A percentile compares a stretch with the other conserved stretches of the same genome.
phyloP scores from a whole-genome alignment of 768 basidiomycete genomes.

The Lentinula sp. region DNA sequence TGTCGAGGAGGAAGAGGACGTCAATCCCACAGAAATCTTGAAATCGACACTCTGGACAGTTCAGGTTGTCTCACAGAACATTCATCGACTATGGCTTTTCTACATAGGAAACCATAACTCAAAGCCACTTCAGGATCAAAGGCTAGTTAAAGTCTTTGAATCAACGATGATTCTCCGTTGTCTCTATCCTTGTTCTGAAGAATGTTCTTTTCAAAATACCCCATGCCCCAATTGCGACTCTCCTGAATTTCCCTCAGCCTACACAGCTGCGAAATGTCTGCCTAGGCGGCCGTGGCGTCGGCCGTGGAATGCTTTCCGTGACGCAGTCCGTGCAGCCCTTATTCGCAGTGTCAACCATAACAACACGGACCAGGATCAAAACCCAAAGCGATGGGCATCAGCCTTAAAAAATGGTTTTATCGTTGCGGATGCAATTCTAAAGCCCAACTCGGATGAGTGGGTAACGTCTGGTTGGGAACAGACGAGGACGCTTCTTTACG shows the following conservation, averaged over 20 bases:
- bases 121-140: background rate
- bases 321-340: slow-evolving; percentile 51
- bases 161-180: background rate
- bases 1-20: background rate
- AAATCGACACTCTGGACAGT: background rate
- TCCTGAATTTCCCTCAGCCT: slow-evolving; percentile 31
- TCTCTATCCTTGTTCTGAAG: slow-evolving; percentile 5
- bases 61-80: background rate
- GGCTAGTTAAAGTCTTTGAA: background rate
- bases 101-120: background rate
- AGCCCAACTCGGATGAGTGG: slow-evolving; percentile 47
- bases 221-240: slow-evolving; percentile 30
- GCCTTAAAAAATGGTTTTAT: slow-evolving; percentile 45
- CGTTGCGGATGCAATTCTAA: slow-evolving; percentile 31
- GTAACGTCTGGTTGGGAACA: slow-evolving; percentile 53
- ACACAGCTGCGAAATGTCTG: background rate
- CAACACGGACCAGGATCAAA: slow-evolving; percentile 19
- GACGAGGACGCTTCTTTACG: slow-evolving; percentile 54
- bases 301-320: slow-evolving; percentile 35
- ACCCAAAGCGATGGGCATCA: slow-evolving; percentile 39
- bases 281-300: slow-evolving; percentile 3
- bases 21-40: background rate
- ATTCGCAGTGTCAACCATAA: slow-evolving; percentile 48
- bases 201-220: background rate
- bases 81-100: slow-evolving; percentile 2